Evolutionary conservation across 2,329 filamentous ascomycete genomes (phyloP), one percentile per base, ranked within the genome.

Genomic region (Fusarium gaditjirri): DNA sequence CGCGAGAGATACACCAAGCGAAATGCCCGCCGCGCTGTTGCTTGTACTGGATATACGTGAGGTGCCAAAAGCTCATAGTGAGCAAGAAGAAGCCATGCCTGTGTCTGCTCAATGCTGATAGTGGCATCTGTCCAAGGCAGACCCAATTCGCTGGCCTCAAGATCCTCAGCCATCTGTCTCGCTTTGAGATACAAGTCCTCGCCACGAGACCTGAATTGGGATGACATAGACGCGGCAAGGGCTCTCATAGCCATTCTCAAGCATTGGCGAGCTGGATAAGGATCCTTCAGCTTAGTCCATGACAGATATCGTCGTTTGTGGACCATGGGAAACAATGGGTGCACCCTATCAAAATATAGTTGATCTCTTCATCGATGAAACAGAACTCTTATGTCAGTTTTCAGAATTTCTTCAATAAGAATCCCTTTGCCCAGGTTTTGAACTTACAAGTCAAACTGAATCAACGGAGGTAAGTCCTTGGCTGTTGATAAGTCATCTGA

Each of bases 381-480:
- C 17, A 44, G 42, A 13, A 13, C n/a, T 25, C 25, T 44, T 21
- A 27, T 27, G 17, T 44, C 25, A 44, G 42, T 12, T 6, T 14
- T 21, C 23, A 27, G 3, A 27, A 13, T 14, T 5, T 27, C 25
- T 21, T 21, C 8, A 23, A 23, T 17, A 17, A 17, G 21, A 42
- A 11, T n/a, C 5, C 7, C 1, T 39, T 39, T 39, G 19, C 4
- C 8, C 4, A 14, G 21, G 3, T 5, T 17, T 42, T 6, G 21
- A 8, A 44, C 42, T 44, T 44, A 44, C 42, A 44, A 27, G 25
- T 44, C 42, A 44, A 44, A 27, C 42, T 44, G 42, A 25, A 44
- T 44, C 17, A 44, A 27, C 3, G 42, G 4, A 11, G 42, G 42
- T 9, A 44, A 27, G 5, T 44, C 42, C 3, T 12, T 19, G 11